Evolutionary conservation across 768 basidiomycete species (phyloP), one percentile per base, ranked within the genome.

Genomic region (Suillus brevipes): DNA sequence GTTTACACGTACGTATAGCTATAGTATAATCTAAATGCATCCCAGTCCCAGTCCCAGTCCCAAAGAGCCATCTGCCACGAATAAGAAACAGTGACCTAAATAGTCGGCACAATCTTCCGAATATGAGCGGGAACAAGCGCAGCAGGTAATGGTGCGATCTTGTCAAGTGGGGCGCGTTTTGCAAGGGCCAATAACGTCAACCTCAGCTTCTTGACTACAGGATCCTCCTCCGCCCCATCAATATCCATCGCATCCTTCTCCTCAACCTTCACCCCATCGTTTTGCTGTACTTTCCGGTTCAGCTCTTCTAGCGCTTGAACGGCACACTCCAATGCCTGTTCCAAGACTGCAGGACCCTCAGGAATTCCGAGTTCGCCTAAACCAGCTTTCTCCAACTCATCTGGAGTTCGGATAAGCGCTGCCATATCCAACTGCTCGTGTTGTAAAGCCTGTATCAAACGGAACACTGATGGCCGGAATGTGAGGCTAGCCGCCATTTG

Each of bases 151-250:
- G 80, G 80, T 18, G 87, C 87, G 61, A 91, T 89, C 64, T 83
- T 86, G 69, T 91, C 89, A 66, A 92, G 71, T 2, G 92, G 92
- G 12, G 90, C 90, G 7, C 90, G 84, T 72, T 92, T 91, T 64
- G 89, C 89, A 40, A 94, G 80, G 2, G 91, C 90, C 34, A 94
- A 81, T 36, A 94, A 79, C 72, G 91, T 92, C 67, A 93, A 78
- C 45, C 91, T 83, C 58, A 92, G 78, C 61, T 87, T 83, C 62
- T 84, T 83, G 70, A 87, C 57, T 20, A 79, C 68, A 3, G 83
- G 79, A 63, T 88, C 85, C 71, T 89, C 89, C 6, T 62, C 68
- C 14, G 16, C 52, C 56, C 60, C 55, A 47, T 79, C 74, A 8
- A 70, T 67, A 25, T 72, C 66, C 68, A 73, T 72, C 28, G 43